Evolutionary conservation across 208 protist species (phyloP).

Genomic region (Trichomonas tenax): DNA sequence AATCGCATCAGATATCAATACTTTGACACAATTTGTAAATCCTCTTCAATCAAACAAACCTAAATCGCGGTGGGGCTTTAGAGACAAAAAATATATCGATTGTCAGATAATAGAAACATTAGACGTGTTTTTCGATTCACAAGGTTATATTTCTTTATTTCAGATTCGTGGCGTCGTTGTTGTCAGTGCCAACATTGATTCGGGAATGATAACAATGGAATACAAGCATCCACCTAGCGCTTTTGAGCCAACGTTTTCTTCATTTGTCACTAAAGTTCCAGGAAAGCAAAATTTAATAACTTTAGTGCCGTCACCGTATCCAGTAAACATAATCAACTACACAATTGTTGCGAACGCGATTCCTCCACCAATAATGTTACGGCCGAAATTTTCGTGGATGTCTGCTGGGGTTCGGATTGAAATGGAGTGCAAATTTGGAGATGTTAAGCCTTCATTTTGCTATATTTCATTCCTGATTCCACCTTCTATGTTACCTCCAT

Average conservation of each 20-base stretch:
- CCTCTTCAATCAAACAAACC: not conserved
- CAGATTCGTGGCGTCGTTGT: not conserved
- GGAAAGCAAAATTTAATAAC: not conserved
- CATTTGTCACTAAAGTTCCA: not conserved
- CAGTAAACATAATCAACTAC: not conserved
- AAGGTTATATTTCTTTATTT: not conserved
- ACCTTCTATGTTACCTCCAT: not conserved
- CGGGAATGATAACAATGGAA: not conserved
- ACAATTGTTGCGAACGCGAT: not conserved
- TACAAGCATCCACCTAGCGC: not conserved
- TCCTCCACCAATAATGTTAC: not conserved
- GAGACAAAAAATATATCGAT: not conserved
- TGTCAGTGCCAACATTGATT: not conserved
- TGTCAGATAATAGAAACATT: not conserved
- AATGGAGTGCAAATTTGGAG: not conserved
- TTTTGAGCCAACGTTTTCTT: not conserved
- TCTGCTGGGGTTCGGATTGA: not conserved
- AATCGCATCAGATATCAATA: not conserved
- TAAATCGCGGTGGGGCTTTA: not conserved
- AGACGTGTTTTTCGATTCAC: not conserved
- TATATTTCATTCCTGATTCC: not conserved
- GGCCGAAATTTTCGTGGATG: not conserved
- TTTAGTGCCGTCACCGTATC: not conserved
- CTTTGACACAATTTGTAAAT: not conserved
- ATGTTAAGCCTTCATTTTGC: not conserved